Conservation (phyloP, 768 basidiomycete genomes). For the Boletales sp. region DNA sequence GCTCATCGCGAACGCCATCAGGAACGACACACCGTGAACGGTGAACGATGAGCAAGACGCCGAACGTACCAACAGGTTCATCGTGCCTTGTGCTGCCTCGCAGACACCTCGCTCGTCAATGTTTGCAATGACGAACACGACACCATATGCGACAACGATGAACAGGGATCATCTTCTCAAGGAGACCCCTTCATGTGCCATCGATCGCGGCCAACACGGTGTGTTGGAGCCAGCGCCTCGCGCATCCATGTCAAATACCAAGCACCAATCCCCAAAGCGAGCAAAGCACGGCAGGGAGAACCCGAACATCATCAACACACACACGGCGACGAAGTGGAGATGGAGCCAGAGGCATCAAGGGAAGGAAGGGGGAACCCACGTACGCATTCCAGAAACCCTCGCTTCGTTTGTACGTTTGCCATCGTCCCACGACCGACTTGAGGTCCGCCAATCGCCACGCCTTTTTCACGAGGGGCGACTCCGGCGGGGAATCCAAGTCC, state of each 20-base stretch:
- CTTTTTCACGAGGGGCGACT: constrained; percentile 38
- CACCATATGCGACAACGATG: constrained; percentile 9
- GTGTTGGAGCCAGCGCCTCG: not conserved
- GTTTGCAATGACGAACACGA: constrained; percentile 1
- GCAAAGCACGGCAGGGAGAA: no score
- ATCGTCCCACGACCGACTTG: constrained; percentile 42
- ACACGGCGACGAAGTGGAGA: no score
- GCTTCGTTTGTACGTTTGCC: constrained; percentile 56
- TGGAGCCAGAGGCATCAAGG: no score
- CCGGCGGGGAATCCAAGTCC: constrained; percentile 50
- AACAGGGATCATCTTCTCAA: constrained; percentile 2
- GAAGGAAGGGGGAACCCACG: constrained; percentile 14
- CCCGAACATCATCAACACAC: no score
- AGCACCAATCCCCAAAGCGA: not conserved
- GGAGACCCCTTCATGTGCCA: constrained; percentile 13
- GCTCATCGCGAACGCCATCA: not conserved
- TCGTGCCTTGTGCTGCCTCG: constrained; percentile 13
- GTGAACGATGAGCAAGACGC: constrained; percentile 11
- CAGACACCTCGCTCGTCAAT: constrained; percentile 16
- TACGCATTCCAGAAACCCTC: constrained; percentile 69
- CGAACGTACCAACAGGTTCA: constrained; percentile 4
- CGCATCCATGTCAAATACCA: not conserved
- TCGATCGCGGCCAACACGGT: constrained; percentile 10
- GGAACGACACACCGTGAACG: not conserved
- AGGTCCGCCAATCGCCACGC: constrained; percentile 53